phyloP scores from a whole-genome alignment of 2,329 filamentous ascomycete genomes.

The Penicillium sp. region DNA sequence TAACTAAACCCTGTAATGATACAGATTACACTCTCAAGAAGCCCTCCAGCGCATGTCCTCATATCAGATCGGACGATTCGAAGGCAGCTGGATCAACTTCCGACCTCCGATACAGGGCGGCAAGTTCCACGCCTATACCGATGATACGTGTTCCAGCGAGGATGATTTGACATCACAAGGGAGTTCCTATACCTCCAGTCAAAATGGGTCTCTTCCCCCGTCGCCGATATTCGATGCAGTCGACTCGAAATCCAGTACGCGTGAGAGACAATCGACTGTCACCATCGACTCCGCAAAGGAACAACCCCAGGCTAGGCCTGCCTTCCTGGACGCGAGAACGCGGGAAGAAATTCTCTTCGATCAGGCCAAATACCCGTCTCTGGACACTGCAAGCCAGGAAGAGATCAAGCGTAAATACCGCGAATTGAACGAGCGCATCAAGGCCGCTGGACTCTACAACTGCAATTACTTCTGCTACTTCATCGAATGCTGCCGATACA shows the following conservation, averaged over 20 bases:
- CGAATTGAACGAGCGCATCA: conserved; percentile 67
- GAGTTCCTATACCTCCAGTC: conserved; percentile 52
- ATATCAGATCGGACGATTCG: conserved; percentile 78
- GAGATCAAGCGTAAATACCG: conserved; percentile 77
- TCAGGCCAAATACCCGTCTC: conserved; percentile 71
- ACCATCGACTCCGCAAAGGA: conserved; percentile 25
- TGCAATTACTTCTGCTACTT: conserved; percentile 81
- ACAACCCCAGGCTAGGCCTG: conserved; percentile 44
- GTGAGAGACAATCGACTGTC: conserved; percentile 35
- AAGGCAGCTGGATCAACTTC: conserved; percentile 83
- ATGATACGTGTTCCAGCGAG: conserved; percentile 43
- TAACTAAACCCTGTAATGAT: conserved; percentile 19
- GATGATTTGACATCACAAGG: conserved; percentile 27
- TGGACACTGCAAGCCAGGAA: conserved; percentile 70
- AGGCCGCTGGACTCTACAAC: conserved; percentile 70
- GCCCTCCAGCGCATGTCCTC: conserved; percentile 71
- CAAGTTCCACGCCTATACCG: conserved; percentile 59
- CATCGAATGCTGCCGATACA: conserved; percentile 70
- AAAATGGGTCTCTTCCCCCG: conserved; percentile 53
- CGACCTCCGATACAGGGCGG: conserved; percentile 88
- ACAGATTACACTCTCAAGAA: conserved; percentile 75
- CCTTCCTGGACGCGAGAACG: conserved; percentile 70
- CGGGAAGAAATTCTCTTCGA: conserved; percentile 72
- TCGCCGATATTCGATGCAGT: conserved; percentile 59
- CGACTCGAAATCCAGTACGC: conserved; percentile 38